Evolutionary conservation across 2,329 filamentous ascomycete genomes (phyloP), one percentile per base, ranked within the genome.

Genomic region (Verticillium klebahnii): DNA sequence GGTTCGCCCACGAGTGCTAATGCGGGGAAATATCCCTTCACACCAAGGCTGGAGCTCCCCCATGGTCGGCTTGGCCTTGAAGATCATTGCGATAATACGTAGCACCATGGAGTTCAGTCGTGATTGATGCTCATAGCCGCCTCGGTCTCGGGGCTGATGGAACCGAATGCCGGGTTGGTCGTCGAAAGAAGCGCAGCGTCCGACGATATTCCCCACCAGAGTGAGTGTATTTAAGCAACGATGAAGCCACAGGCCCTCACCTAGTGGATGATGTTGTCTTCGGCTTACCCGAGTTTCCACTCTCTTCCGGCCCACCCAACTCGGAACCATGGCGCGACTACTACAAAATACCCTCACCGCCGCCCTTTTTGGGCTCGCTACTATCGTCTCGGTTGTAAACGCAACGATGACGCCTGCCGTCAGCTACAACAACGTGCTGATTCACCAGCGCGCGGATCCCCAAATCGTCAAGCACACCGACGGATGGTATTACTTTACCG

Each of bases 391-490:
- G 12, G 9, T 34, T 25, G 29, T 15, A 2, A 19, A 25, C 29
- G 23, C 56, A 45, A 32, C 52, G 29, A 68, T 52, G 45, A 23
- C 69, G 14, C 67, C 69, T 14, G 61, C 70, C 8, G 65, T 68
- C n/a, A 65, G 17, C 63, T 72, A 72, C 62, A 67, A 55, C 60
- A 72, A 72, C 67, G 61, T 68, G 12, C 68, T 73, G n/a, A 63
- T 69, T 17, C 57, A 66, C 23, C 67, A 71, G 60, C 69, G 70
- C 14, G 70, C 71, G 31, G 71, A 72, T 54, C 71, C 70, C 11
- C 69, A 72, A 52, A 70, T 72, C 61, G 25, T 64, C 62, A 72
- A 71, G 65, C 71, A 73, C 64, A 69, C 61, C 1, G 62, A 67
- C 37, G 66, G 66, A 9, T 61, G 59, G 58, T 67, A 67, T 58